Evolutionary conservation across 495 filamentous ascomycete genomes (phyloP).

Genomic region (Margaritispora aquatica): DNA sequence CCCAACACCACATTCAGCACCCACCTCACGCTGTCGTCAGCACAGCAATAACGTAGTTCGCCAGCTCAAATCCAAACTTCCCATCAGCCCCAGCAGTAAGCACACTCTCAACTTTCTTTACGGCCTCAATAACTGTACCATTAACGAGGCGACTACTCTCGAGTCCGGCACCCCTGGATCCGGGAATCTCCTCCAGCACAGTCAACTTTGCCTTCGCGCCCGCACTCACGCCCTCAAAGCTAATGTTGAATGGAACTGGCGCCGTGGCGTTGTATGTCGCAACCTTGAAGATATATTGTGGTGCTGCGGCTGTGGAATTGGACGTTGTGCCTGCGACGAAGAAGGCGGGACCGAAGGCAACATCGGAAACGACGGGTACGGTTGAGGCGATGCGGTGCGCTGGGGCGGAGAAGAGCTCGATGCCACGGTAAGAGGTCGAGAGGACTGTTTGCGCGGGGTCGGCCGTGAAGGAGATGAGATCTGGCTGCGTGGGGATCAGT

Average conservation of each 20-base stretch:
- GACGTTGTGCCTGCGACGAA: slow-evolving; percentile 21
- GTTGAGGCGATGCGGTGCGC: slow-evolving; percentile 18
- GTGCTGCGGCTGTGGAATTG: slow-evolving; percentile 3
- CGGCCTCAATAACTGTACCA: slow-evolving; percentile 31
- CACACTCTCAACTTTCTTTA: slow-evolving; percentile 31
- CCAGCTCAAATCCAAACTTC: slow-evolving; percentile 32
- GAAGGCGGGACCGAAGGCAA: slow-evolving; percentile 24
- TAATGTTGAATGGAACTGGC: slow-evolving; percentile 40
- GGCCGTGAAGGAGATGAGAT: slow-evolving; percentile 21
- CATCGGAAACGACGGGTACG: slow-evolving; percentile 18
- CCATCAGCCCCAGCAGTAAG: slow-evolving; percentile 32
- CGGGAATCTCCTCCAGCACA: slow-evolving; percentile 44
- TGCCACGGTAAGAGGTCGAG: slow-evolving; percentile 21
- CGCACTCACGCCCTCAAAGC: slow-evolving; percentile 45
- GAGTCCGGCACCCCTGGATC: slow-evolving; percentile 14
- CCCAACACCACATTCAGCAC: background rate
- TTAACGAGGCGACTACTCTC: slow-evolving; percentile 31
- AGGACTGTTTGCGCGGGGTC: slow-evolving; percentile 17
- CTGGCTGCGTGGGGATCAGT: no score
- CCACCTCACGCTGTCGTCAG: slow-evolving; percentile 16
- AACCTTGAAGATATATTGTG: slow-evolving; percentile 48
- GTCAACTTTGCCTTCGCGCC: slow-evolving; percentile 48
- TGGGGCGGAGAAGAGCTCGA: slow-evolving; percentile 24
- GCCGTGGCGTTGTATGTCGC: slow-evolving; percentile 61
- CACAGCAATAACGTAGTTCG: slow-evolving; percentile 36